Percentiles rank a stretch among this genome's conserved stretches.
Conservation (phyloP, 2,329 filamentous ascomycete genomes). For the Helicocarpus griseus region DNA sequence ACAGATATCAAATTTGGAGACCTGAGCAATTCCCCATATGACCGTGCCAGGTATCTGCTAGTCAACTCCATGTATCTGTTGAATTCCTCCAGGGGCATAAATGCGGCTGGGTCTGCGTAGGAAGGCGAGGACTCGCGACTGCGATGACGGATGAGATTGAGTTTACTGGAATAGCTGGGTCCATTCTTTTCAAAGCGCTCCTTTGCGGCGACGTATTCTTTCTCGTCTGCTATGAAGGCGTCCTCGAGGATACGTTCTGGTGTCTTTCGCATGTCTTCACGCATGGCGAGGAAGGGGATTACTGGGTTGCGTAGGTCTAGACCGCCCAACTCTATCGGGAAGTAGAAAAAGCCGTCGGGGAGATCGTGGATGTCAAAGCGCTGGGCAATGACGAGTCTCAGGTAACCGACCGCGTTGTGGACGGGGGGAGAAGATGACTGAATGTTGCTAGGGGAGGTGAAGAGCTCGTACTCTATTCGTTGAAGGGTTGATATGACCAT, state of each 20-base stretch:
- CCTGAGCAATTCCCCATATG: conserved; percentile 24
- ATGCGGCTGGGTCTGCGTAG: conserved; percentile 10
- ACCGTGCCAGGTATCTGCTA: conserved; percentile 19
- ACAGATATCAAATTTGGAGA: conserved; percentile 25
- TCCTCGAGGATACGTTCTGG: conserved; percentile 25
- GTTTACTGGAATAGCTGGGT: conserved; percentile 5
- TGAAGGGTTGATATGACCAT: conserved; percentile 44
- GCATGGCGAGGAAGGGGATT: conserved; percentile 39
- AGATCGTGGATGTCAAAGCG: conserved; percentile 43
- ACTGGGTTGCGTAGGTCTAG: conserved; percentile 43
- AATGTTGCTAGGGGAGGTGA: conserved; percentile 23
- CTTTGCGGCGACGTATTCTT: conserved; percentile 41
- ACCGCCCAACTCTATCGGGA: conserved; percentile 43
- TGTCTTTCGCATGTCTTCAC: conserved; percentile 29
- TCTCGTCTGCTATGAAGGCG: conserved; percentile 38
- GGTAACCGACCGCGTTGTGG: conserved; percentile 44
- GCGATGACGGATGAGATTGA: not conserved
- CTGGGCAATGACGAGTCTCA: conserved; percentile 43
- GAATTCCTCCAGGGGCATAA: conserved; percentile 34
- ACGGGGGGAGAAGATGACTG: conserved; percentile 13
- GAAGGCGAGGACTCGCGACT: not conserved
- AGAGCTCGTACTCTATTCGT: conserved; percentile 44
- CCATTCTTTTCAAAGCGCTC: conserved; percentile 23
- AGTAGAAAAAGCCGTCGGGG: conserved; percentile 45
- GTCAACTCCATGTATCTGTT: conserved; percentile 25